Evolutionary conservation across 2,329 filamentous ascomycete genomes (phyloP), one percentile per base, ranked within the genome.

Genomic region (Niveomyces coronatus): DNA sequence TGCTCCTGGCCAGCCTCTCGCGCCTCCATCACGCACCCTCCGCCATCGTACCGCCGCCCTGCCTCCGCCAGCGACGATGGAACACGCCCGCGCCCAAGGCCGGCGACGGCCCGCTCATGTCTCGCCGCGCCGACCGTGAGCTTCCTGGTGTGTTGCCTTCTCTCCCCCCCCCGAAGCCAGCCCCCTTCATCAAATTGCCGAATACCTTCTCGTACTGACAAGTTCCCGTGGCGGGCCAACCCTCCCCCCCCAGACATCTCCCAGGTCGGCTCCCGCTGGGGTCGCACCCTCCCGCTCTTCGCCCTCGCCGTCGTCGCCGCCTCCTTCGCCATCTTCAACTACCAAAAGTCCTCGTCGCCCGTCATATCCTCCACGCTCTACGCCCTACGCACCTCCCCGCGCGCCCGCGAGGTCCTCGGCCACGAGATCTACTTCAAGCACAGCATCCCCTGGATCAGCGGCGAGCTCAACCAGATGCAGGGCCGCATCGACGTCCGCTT

Each of bases 261-360:
- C 38, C 55, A 62, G 41, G 55, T 60, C 40, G 55, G 54, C 34
- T 74, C 76, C 55, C 68, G 70, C 49, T 88, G 83, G 82, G 56
- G 70, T 39, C 74, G 74, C 50, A 86, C 85, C 1, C 62, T 94
- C 23, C 89, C 89, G 38, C 65, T 94, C 56, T 96, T 96, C 71
- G 57, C 82, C 37, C 61, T 74, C 45, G 67, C 85, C 45, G 76
- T 94, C 49, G 73, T 75, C 34, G 68, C 71, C 39, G 82, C 80
- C 48, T 79, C 80, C 47, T 65, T 93, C 43, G 85, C 82, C 49
- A 95, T 98, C 61, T 96, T 98, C 82, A 98, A 98, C 73, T 96
- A 98, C 74, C 89, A 98, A 61, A 95, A 95, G 61, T 77, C 80
- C 41, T 86, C 84, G n/a, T 86, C 79, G 18, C 84, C 83, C 39